Evolutionary conservation across 371 early-diverging fungal genomes (phyloP).

Genomic region (Syncephalastrum sp.): DNA sequence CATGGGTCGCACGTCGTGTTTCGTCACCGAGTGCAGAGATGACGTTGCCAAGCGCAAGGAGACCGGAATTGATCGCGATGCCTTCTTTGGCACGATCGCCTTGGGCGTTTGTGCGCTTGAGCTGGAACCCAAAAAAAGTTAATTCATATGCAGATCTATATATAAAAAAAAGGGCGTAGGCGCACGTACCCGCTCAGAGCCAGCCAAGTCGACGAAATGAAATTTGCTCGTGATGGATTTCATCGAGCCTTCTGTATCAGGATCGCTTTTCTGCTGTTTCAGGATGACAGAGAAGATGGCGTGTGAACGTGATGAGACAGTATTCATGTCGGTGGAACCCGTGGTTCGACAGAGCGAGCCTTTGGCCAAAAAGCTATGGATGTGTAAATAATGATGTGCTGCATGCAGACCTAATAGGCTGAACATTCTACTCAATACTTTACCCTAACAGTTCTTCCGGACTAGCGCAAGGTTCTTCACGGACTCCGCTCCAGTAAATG

Average conservation of each 20-base stretch:
- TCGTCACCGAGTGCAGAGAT: conserved; percentile 96
- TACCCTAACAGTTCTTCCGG: conserved; percentile 79
- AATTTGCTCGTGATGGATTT: conserved; percentile 63
- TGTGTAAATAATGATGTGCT: neutral
- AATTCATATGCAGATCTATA: neutral
- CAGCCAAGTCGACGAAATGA: conserved; percentile 98
- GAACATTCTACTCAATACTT: neutral
- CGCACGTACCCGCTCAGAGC: conserved; percentile 55
- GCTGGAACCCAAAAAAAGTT: conserved; percentile 24
- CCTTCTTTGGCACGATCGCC: conserved; percentile 97
- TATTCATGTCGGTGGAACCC: conserved; percentile 97
- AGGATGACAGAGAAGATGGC: conserved; percentile 96
- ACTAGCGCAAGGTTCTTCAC: conserved; percentile 73
- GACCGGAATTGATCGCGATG: conserved; percentile 96
- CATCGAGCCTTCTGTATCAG: conserved; percentile 1
- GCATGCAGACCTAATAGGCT: neutral
- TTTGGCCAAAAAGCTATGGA: conserved; percentile 53
- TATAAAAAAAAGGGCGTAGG: neutral
- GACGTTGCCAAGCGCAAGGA: conserved; percentile 97
- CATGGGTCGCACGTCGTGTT: conserved; percentile 61
- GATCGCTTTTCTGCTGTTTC: conserved; percentile 47
- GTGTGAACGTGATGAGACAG: conserved; percentile 96
- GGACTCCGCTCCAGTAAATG: conserved; percentile 88
- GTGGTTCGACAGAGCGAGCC: conserved; percentile 92
- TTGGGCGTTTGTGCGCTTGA: conserved; percentile 92